Base-by-base conservation (phyloP, 2,329 filamentous ascomycete genomes). In the Gnomoniopsis sp. region DNA sequence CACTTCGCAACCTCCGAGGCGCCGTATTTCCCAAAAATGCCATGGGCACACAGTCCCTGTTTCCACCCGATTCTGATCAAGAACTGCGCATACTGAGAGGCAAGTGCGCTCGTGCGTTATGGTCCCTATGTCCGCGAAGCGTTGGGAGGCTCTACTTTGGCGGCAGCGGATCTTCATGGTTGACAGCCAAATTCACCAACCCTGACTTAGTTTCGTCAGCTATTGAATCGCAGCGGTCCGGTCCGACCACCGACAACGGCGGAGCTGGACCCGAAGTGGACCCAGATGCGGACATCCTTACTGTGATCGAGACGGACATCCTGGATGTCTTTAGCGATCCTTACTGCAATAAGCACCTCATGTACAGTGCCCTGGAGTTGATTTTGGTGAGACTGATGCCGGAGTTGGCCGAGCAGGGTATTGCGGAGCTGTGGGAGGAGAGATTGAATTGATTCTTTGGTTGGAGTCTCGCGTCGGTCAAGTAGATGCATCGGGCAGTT, bases 311-410 rank as follows among this genome's bases (percentile, higher is more conserved):
- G 68, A 75, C 80, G 62, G 75, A 83, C 26, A 77, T 92, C 49
- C 78, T 98, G 49, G 85, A 89, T 66, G 78, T 93, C 41, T 88
- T 96, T 65, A 84, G 83, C 17, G 92, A 97, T 73, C 79, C 83
- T 53, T 96, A 96, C 75, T 88, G 92, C 74, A 99, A 99, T 75
- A 96, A 93, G 76, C 92, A 97, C 75, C 77, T 98, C 34, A 77
- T 96, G 65, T 96, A 96, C 69, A 81, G 85, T 48, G 79, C 95
- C 50, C 75, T 98, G 36, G 95, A 99, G 75, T 75, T 93, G 59
- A 71, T 96, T 2, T 78, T 97, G n/a, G 83, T 91, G 58, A 85
- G 88, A 64, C 73, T 98, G 62, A 84, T 96, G 69, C 95, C 95
- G 4, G 95, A 99, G 75, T 72, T 98, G 67, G 81, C 81, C 55